Evolutionary conservation across 495 filamentous ascomycete species (phyloP).

Genomic region (Penicillium subrubescens): DNA sequence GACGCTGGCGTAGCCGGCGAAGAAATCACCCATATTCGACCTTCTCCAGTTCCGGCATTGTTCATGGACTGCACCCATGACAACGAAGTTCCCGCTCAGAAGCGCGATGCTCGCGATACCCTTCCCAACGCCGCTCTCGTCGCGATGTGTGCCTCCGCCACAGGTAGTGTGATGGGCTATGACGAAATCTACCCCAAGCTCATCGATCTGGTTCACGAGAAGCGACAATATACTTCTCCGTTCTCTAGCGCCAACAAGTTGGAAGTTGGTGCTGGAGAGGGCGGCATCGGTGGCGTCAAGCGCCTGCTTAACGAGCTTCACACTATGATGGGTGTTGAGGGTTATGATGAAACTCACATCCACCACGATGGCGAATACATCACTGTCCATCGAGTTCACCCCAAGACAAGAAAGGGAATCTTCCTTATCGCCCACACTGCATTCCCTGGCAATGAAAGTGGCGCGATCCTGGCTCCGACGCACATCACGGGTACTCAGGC

Average conservation of each 20-base stretch:
- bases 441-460: conserved; percentile 82
- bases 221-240: conserved; percentile 72
- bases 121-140: conserved; percentile 95
- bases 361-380: conserved; percentile 96
- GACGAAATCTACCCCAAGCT: conserved; percentile 94
- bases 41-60: conserved; percentile 83
- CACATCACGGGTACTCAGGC: conserved; percentile 72
- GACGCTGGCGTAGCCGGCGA: conserved; percentile 51
- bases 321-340: conserved; percentile 88
- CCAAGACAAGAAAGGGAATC: conserved; percentile 84
- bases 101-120: conserved; percentile 91
- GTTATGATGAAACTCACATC: conserved; percentile 92
- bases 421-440: conserved; percentile 96
- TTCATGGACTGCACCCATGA: conserved; percentile 99
- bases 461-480: conserved; percentile 72
- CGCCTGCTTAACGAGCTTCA: conserved; percentile 91
- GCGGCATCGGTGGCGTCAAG: conserved; percentile 86
- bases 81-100: conserved; percentile 95
- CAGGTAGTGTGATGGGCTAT: conserved; percentile 97
- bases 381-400: conserved; percentile 93
- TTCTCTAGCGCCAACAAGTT: conserved; percentile 62
- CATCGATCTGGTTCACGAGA: conserved; percentile 88
- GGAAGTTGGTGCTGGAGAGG: conserved; percentile 62
- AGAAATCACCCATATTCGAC: conserved; percentile 71
- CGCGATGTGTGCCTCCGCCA: conserved; percentile 90